These are phyloP conservation scores for Diaporthe destruens DNA, from an alignment of 2,329 filamentous ascomycete genomes.

Conservation along the genomic window DNA sequence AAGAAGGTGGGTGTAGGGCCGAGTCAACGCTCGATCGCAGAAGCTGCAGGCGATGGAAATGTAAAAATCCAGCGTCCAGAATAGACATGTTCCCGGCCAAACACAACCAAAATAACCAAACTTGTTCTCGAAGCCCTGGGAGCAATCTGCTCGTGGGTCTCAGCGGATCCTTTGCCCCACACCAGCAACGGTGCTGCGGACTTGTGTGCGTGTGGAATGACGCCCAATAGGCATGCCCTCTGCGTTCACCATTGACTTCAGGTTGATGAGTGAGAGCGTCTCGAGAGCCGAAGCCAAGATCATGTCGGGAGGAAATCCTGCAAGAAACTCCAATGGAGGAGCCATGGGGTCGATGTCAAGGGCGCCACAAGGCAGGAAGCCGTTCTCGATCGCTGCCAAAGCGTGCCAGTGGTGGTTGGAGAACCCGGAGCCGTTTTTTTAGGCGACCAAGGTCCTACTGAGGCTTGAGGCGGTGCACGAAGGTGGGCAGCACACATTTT, in stretches of 20 bases:
- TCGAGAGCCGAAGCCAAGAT: constrained; percentile 28
- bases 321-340: constrained; percentile 7
- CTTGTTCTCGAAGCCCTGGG: background rate
- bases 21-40: constrained; percentile 10
- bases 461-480: constrained; percentile 30
- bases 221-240: background rate
- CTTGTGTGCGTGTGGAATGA: background rate
- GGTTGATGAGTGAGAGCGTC: constrained; percentile 7
- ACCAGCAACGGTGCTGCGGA: background rate
- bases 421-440: constrained; percentile 22
- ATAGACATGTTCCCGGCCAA: background rate
- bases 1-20: constrained; percentile 21
- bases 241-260: background rate
- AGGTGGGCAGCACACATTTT: constrained; percentile 13
- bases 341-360: constrained; percentile 41
- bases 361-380: constrained; percentile 44
- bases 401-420: constrained; percentile 14
- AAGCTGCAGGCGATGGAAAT: constrained; percentile 3
- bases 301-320: background rate
- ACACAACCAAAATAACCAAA: background rate
- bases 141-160: constrained; percentile 7
- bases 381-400: constrained; percentile 25
- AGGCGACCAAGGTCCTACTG: constrained; percentile 26
- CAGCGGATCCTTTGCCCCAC: constrained; percentile 14
- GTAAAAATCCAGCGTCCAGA: constrained; percentile 13